Evolutionary conservation across 2,329 filamentous ascomycete genomes (phyloP), one percentile per base, ranked within the genome.

Genomic region (Metarhizium guizhouense): DNA sequence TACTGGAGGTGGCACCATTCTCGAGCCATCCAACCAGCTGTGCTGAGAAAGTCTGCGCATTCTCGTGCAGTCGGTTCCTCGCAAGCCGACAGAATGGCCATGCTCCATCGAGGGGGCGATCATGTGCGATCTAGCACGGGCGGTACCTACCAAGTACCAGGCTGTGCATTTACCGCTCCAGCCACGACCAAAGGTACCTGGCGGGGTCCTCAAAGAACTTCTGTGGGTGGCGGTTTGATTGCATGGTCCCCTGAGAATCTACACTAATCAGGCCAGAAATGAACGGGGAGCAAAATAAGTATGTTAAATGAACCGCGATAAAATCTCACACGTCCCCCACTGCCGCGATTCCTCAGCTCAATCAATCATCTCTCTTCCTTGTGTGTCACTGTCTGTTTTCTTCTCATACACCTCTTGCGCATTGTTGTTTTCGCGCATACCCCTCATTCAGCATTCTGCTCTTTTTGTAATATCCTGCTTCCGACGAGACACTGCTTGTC

Each of bases 1-100:
- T 60, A 57, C 59, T 54, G 43, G 53, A 60, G 67, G 53, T 71
- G 68, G 70, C 64, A 67, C 70, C 67, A 71, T 70, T 68, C 64
- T 70, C 62, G 61, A 60, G 62, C 62, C 64, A 65, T 65, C 38
- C 18, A 30, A 52, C 18, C 36, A 52, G 11, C 34, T 4, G 34
- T 36, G 25, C 25, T 25, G 25, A 25, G 25, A 25, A 25, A 25
- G 25, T 25, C 25, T 25, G 25, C 25, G 25, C 25, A 25, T 25
- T 25, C 34, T 36, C 13, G 34, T 8, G 34, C 34, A 13, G 40
- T 11, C 38, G 53, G 53, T 11, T 54, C 25, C 32, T n/a, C 29
- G 6, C 47, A 32, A 55, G 48, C 53, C 53, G 48, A 30, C 20
- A 25, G 40, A 25, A 34, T 40, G 42, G 47, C 43, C 11, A 4